Percentiles rank a stretch among this genome's conserved stretches.
Conservation (phyloP, 202 grass and related monocot species). For the Eragrostis tef region DNA sequence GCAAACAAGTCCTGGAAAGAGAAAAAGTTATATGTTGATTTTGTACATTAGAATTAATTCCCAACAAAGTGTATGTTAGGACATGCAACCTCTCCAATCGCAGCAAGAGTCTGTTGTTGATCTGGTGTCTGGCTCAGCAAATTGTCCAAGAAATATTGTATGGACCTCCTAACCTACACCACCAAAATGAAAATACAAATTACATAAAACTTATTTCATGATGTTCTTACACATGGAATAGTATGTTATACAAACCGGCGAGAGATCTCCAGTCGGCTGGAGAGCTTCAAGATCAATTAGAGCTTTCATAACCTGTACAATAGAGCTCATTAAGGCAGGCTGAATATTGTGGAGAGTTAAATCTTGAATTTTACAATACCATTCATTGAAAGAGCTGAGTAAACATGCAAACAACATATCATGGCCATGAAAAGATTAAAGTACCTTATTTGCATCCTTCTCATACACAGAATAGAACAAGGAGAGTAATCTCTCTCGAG, state of each 20-base stretch:
- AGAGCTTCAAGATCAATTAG: slow-evolving; percentile 92
- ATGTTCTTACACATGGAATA: slow-evolving; percentile 32
- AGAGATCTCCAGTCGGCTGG: slow-evolving; percentile 85
- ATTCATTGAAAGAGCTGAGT: slow-evolving; percentile 31
- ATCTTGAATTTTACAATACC: slow-evolving; percentile 32
- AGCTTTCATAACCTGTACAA: slow-evolving; percentile 82
- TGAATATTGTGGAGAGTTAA: not conserved
- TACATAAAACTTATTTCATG: slow-evolving; percentile 31
- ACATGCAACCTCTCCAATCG: slow-evolving; percentile 89
- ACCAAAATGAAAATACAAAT: slow-evolving; percentile 23
- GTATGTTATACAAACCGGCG: slow-evolving; percentile 67
- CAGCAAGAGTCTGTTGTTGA: slow-evolving; percentile 83
- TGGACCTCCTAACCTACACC: slow-evolving; percentile 84
- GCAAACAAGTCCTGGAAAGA: slow-evolving; percentile 91
- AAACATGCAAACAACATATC: not conserved
- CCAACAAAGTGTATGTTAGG: slow-evolving; percentile 22
- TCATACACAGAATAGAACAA: slow-evolving; percentile 96
- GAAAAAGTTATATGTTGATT: slow-evolving; percentile 24
- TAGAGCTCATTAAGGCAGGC: slow-evolving; percentile 25
- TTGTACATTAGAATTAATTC: slow-evolving; percentile 28
- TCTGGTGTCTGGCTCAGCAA: slow-evolving; percentile 72
- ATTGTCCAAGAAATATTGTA: slow-evolving; percentile 93
- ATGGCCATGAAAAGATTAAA: slow-evolving; percentile 27
- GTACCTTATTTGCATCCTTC: slow-evolving; percentile 96
- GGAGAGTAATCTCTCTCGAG: slow-evolving; percentile 83